Evolutionary conservation across 108 stramenopile species (phyloP).

Genomic region (Cylindrotheca closterium): DNA sequence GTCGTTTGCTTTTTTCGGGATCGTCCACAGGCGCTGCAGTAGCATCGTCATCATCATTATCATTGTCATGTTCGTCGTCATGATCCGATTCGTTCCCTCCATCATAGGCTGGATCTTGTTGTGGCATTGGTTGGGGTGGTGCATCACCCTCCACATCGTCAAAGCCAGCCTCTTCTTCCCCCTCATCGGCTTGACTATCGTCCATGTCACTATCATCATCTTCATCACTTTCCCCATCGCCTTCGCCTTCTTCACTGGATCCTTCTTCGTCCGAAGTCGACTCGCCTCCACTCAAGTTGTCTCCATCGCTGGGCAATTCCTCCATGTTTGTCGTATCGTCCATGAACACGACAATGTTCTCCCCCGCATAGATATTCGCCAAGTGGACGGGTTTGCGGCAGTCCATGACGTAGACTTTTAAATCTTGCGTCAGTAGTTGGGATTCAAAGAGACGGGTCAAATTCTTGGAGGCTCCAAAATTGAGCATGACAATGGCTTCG

Average conservation of each 20-base stretch:
- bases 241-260: constrained; percentile 4
- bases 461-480: constrained; percentile 74
- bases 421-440: constrained; percentile 2
- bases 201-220: constrained; percentile 45
- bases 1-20: constrained; percentile 25
- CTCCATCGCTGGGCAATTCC: constrained; percentile 74
- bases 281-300: constrained; percentile 76
- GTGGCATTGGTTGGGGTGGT: constrained; percentile 1
- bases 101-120: constrained; percentile 39
- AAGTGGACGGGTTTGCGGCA: constrained; percentile 77
- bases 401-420: constrained; percentile 71
- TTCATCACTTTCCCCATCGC: constrained; percentile 30
- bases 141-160: constrained; percentile 36
- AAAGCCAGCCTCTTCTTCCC: constrained; percentile 26
- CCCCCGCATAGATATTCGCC: constrained; percentile 70
- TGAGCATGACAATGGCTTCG: constrained; percentile 64
- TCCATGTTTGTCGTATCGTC: constrained; percentile 61
- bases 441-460: constrained; percentile 46
- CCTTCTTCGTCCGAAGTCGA: constrained; percentile 22
- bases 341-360: constrained; percentile 67
- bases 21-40: constrained; percentile 37
- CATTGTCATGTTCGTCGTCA: constrained; percentile 14
- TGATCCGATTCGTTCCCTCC: constrained; percentile 33
- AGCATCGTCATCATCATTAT: constrained; percentile 9
- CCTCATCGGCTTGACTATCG: constrained; percentile 36